A percentile compares a stretch with the other conserved stretches of the same genome.
Evolutionary conservation across 345 rosid species (phyloP).

Genomic region (Rubroshorea leprosula): DNA sequence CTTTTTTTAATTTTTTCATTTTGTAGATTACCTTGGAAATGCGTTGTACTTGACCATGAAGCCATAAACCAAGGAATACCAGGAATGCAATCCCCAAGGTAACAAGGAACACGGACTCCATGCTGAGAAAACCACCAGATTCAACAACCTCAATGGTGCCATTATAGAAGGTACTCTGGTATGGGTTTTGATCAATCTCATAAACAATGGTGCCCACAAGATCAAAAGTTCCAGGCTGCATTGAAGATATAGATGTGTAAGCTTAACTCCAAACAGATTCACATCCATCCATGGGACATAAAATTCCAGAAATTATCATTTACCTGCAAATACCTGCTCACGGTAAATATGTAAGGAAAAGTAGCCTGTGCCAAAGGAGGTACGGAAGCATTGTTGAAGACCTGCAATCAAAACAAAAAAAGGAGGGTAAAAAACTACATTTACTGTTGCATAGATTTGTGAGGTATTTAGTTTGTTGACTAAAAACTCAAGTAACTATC

Average conservation of each 20-base stretch:
- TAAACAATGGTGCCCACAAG: conserved; percentile 76
- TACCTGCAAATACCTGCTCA: conserved; percentile 90
- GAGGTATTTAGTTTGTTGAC: background rate
- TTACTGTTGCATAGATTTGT: background rate
- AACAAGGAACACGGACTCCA: conserved; percentile 82
- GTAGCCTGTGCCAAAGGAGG: conserved; percentile 70
- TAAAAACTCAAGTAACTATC: background rate
- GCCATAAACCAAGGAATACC: conserved; percentile 57
- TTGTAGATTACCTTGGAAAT: conserved; percentile 64
- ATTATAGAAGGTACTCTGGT: conserved; percentile 67
- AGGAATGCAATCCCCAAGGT: conserved; percentile 64
- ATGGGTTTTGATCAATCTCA: conserved; percentile 74
- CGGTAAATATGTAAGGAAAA: conserved; percentile 72
- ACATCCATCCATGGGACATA: background rate
- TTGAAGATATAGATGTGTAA: background rate
- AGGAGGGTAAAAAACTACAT: background rate
- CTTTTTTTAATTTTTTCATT: too few species aligned
- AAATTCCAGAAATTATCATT: background rate
- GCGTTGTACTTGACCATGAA: conserved; percentile 56
- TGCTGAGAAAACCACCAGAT: conserved; percentile 62
- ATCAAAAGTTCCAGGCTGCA: conserved; percentile 88
- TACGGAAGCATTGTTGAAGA: conserved; percentile 73
- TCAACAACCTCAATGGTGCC: conserved; percentile 94
- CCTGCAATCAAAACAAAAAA: conserved; percentile 33
- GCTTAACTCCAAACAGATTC: background rate